Base-by-base conservation (phyloP, 495 filamentous ascomycete genomes). In the Neurospora sp. region DNA sequence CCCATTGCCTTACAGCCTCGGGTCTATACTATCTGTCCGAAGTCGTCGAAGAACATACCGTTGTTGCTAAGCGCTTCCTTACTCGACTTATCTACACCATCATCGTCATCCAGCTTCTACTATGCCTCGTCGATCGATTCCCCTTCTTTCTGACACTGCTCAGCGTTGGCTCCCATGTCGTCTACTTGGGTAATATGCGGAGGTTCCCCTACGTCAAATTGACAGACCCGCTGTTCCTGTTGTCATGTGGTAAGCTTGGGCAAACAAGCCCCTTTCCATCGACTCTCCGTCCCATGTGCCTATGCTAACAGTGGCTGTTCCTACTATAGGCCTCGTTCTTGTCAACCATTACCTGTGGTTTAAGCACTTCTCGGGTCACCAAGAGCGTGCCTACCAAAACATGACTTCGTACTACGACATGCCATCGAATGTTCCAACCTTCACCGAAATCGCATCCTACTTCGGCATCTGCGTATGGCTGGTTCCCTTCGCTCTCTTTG, bases 331-430 rank as follows among this genome's bases (percentile, higher is more conserved):
- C 14, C 87, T 98, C 45, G 96, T 99, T 45, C 82, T 96, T 20
- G 74, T 91, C n/a, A 98, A 99, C 82, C 96, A 99, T 81, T 96
- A 92, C 83, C 86, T 98, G 69, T 99, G 96, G 95, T 98, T 99
- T 84, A 89, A 87, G 53, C 91, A 97, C 81, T 98, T 99, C 82
- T 95, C 93, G 22, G 83, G 85, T 70, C 85, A 88, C 14, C 87
- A 84, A 48, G 79, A 83, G 37, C 79, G 79, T 70, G 81, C 84
- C 14, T 84, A 84, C 77, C 77, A 82, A 65, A 81, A 78, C 69
- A 79, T 79, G 80, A 73, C 81, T 40, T 84, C 89, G 70, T 88
- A 88, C 73, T 89, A 90, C 80, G 87, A 89, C 76, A 73, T 72
- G 69, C 81, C 87, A 45, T 81, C 83, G 12, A 84, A 90, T 70